phyloP scores from a whole-genome alignment of 495 filamentous ascomycete genomes.

The Trichocladium uniseriatum region DNA sequence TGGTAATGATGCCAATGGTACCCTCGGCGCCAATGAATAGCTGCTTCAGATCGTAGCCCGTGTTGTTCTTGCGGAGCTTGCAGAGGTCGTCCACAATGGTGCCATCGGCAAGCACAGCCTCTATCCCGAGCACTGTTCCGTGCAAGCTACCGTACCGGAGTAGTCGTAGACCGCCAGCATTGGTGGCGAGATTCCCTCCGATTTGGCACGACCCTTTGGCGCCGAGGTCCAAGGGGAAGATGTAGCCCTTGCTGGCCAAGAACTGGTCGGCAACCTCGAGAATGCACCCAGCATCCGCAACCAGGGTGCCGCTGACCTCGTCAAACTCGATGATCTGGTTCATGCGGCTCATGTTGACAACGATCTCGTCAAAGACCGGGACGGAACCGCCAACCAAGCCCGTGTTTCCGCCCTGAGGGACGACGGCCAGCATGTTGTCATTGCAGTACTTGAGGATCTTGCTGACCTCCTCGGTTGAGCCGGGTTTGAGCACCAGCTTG shows the following conservation, averaged over 20 bases:
- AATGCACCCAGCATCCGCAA: slow-evolving; percentile 83
- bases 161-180: slow-evolving; percentile 83
- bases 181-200: slow-evolving; percentile 96
- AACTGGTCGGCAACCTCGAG: slow-evolving; percentile 80
- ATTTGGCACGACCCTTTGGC: slow-evolving; percentile 97
- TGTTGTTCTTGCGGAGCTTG: slow-evolving; percentile 93
- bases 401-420: slow-evolving; percentile 96
- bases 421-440: slow-evolving; percentile 78
- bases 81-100: slow-evolving; percentile 82
- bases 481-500: slow-evolving; percentile 76
- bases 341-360: slow-evolving; percentile 81
- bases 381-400: slow-evolving; percentile 91
- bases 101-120: slow-evolving; percentile 87
- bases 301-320: slow-evolving; percentile 80
- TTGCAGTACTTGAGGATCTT: slow-evolving; percentile 89
- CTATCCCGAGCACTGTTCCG: slow-evolving; percentile 82
- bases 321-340: slow-evolving; percentile 88
- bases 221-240: slow-evolving; percentile 92
- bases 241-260: slow-evolving; percentile 65
- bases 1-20: slow-evolving; percentile 89
- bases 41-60: slow-evolving; percentile 92
- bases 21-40: slow-evolving; percentile 93
- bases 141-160: slow-evolving; percentile 91
- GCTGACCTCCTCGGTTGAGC: slow-evolving; percentile 73
- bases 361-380: slow-evolving; percentile 95